Base-by-base conservation (phyloP, 345 rosid genomes). In the Euphorbia peplus region DNA sequence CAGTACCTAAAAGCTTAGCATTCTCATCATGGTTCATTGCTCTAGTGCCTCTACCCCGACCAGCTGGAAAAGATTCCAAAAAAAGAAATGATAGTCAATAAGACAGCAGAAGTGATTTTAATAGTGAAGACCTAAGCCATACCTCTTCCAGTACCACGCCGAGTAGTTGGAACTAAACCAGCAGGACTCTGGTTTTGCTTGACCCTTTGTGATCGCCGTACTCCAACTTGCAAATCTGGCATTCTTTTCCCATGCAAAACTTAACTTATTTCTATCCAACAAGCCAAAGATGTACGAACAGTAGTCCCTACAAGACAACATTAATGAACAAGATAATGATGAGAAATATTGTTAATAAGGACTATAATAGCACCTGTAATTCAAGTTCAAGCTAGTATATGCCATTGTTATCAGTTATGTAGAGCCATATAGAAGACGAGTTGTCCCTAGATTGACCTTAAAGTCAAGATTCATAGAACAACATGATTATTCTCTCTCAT, bases 11-110 rank as follows among this genome's bases (percentile, higher is more conserved):
- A 69, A 68, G 62, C 62, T 75, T 81, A 56, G 67, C 74, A 70
- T 73, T 76, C 37, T 78, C 73, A 63, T 78, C 68, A 29, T 68
- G 76, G 66, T 81, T 81, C 78, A 81, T 76, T 60, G 65, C 72
- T 73, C 72, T 73, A 28, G 70, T 63, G 41, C 82, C 82, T 71
- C 85, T 75, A 70, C 85, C 84, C 72, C 84, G 73, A 58, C 82
- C 82, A 60, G 70, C 81, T 71, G 75, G 48, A 30, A 55, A 61
- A 67, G 68, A 63, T 54, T 24, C 67, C 48, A 51, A 59, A 70
- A 55, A 73, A 64, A 56, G 42, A 66, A 68, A 63, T 22, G 28
- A 11, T 5, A 4, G 54, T 77, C 63, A 61, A 70, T 37, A 46
- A 65, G 42, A 59, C 46, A 59, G 39, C 39, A 35, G 22, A 57